These are phyloP conservation scores for Ophiostoma sp. DNA, from an alignment of 2,329 filamentous ascomycete species.

Conservation along the genomic window DNA sequence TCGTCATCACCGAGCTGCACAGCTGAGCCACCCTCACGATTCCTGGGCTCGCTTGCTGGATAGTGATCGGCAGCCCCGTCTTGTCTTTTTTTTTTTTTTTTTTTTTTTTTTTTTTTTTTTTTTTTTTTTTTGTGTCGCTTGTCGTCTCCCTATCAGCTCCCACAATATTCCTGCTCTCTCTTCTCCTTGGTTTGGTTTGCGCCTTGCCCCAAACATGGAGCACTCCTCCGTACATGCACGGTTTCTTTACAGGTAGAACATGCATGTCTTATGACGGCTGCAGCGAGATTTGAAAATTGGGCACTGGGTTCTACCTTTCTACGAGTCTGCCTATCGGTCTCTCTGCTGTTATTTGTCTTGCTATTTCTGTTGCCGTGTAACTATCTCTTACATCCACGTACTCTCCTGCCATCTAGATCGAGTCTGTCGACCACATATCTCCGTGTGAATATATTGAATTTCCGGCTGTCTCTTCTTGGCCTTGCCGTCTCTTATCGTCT, in stretches of 20 bases:
- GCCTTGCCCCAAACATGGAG: not conserved
- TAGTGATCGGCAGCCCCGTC: not conserved
- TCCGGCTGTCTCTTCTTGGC: not conserved
- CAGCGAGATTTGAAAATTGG: constrained; percentile 2
- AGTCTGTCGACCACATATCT: not conserved
- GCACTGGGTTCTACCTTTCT: not conserved
- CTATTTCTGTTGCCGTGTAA: not conserved
- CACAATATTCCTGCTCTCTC: not conserved
- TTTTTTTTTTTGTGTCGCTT: not conserved
- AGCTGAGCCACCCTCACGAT: constrained; percentile 1
- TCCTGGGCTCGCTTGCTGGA: not conserved
- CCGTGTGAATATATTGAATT: not conserved
- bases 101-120: too few species aligned
- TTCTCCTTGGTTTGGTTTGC: not conserved
- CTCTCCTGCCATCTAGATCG: not conserved
- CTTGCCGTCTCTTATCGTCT: not conserved
- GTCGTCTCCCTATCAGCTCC: not conserved
- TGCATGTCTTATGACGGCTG: constrained; percentile 11
- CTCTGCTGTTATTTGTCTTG: not conserved
- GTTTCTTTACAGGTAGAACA: constrained; percentile 4
- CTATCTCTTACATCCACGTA: not conserved
- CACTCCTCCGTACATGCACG: not conserved
- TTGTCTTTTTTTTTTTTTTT: not conserved
- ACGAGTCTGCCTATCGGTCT: not conserved
- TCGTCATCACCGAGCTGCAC: not conserved